Percentiles rank a stretch among this genome's conserved stretches.
Evolutionary conservation across 1,139 yeast species (phyloP).

Genomic region (Yamadazyma blattariae): DNA sequence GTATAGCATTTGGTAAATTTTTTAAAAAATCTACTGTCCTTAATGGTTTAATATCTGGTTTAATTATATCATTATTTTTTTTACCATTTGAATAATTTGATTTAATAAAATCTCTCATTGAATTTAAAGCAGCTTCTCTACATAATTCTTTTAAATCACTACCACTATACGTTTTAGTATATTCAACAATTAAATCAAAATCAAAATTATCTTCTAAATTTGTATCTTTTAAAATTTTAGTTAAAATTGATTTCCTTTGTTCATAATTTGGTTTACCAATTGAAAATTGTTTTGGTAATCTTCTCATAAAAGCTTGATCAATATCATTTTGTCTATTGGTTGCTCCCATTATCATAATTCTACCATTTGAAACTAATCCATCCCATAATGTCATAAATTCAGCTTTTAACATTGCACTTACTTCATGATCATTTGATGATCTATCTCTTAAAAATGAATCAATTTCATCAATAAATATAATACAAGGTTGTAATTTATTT

Average conservation of each 20-base stretch:
- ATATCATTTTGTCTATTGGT: conserved; percentile 91
- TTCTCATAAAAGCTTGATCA: conserved; percentile 85
- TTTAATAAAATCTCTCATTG: conserved; percentile 82
- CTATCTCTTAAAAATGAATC: conserved; percentile 92
- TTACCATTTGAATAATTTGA: conserved; percentile 45
- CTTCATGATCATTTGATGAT: conserved; percentile 85
- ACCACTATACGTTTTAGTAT: conserved; percentile 81
- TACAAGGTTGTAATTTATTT: conserved; percentile 87
- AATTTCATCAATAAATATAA: conserved; percentile 92
- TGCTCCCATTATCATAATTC: conserved; percentile 89
- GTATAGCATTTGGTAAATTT: conserved; percentile 29
- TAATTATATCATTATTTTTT: conserved; percentile 18
- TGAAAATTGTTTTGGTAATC: conserved; percentile 90
- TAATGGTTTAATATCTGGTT: conserved; percentile 40
- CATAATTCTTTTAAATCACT: conserved; percentile 89
- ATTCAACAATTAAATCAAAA: conserved; percentile 53
- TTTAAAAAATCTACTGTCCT: conserved; percentile 45
- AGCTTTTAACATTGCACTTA: conserved; percentile 92
- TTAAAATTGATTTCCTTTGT: conserved; percentile 70
- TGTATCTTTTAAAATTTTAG: conserved; percentile 64
- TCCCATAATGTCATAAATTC: conserved; percentile 99
- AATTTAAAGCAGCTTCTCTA: conserved; percentile 87
- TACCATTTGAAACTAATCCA: conserved; percentile 75
- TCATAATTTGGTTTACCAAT: conserved; percentile 67
- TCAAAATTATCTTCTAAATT: conserved; percentile 61